A percentile compares a stretch with the other conserved stretches of the same genome.
Conservation (phyloP, 1,284 basidiomycete species). For the Trichosporon faecale region DNA sequence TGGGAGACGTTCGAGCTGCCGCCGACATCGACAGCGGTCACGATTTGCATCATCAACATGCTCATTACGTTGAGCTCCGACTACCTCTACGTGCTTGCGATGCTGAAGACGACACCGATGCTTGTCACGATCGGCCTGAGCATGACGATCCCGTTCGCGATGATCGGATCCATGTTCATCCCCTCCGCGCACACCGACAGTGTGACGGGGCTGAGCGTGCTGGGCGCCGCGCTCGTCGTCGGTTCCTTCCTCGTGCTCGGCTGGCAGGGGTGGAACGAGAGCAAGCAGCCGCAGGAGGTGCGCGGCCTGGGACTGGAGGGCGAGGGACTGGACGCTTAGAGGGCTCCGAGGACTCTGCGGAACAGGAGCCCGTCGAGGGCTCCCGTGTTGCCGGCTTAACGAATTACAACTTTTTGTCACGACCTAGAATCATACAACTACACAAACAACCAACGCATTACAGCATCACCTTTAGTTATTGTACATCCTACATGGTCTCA, state of each 20-base stretch:
- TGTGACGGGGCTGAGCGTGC: constrained; percentile 59
- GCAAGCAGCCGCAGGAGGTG: constrained; percentile 11
- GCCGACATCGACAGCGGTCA: constrained; percentile 59
- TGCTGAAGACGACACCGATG: constrained; percentile 94
- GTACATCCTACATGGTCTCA: constrained; percentile 8
- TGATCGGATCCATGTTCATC: constrained; percentile 46
- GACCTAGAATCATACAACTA: constrained; percentile 6
- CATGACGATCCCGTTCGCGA: constrained; percentile 71
- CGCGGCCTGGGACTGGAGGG: not conserved
- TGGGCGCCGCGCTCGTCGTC: constrained; percentile 61
- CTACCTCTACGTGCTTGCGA: constrained; percentile 80
- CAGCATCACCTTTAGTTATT: not conserved
- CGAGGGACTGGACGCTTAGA: not conserved
- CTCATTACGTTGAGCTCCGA: constrained; percentile 77
- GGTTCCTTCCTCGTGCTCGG: constrained; percentile 55
- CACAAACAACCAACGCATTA: not conserved
- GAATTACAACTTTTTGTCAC: not conserved
- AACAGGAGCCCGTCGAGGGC: not conserved
- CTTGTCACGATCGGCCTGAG: constrained; percentile 85
- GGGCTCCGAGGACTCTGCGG: no score
- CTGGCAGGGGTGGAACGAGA: constrained; percentile 44
- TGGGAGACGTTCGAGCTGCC: constrained; percentile 77
- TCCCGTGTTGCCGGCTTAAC: not conserved
- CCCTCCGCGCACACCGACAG: constrained; percentile 35
- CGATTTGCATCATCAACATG: constrained; percentile 78